Evolutionary conservation across 1,284 basidiomycete genomes (phyloP).

Genomic region (Porodaedalea pini): DNA sequence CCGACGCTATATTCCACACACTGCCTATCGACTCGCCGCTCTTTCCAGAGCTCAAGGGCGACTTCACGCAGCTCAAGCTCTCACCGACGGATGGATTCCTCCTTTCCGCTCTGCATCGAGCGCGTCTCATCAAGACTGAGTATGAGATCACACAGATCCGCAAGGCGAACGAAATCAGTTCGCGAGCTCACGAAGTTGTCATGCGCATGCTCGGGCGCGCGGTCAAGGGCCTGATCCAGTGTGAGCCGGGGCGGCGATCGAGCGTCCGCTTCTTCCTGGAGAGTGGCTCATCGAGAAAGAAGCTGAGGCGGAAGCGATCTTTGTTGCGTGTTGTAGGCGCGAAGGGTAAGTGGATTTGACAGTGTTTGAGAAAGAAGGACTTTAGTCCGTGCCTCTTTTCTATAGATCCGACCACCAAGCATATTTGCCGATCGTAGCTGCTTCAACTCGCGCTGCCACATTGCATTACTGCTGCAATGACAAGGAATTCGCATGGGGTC

Average conservation of each 20-base stretch:
- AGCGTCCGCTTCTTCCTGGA: slow-evolving; percentile 57
- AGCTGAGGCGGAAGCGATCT: slow-evolving; percentile 86
- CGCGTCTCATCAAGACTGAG: slow-evolving; percentile 73
- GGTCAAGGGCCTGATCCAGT: slow-evolving; percentile 52
- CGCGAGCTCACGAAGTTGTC: slow-evolving; percentile 81
- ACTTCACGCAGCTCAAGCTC: slow-evolving; percentile 41
- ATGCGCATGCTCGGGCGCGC: slow-evolving; percentile 85
- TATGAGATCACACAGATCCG: slow-evolving; percentile 72
- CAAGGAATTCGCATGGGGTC: slow-evolving; percentile 76
- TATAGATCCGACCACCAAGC: slow-evolving; percentile 80
- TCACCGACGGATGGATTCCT: slow-evolving; percentile 56
- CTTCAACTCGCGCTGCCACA: slow-evolving; percentile 78
- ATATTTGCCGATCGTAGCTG: slow-evolving; percentile 87
- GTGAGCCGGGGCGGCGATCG: slow-evolving; percentile 43
- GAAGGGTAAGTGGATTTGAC: slow-evolving; percentile 58
- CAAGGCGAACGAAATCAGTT: slow-evolving; percentile 80
- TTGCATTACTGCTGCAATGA: slow-evolving; percentile 90
- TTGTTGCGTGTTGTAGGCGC: slow-evolving; percentile 81
- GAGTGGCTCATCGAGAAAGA: slow-evolving; percentile 90
- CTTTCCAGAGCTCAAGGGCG: slow-evolving; percentile 49
- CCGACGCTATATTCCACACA: slow-evolving; percentile 57
- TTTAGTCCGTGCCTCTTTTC: not conserved
- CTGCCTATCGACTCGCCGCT: slow-evolving; percentile 55
- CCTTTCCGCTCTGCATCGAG: slow-evolving; percentile 68
- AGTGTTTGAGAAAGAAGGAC: not conserved